Conservation (phyloP, 306 rosid genomes). For the Cicer cuneatum region DNA sequence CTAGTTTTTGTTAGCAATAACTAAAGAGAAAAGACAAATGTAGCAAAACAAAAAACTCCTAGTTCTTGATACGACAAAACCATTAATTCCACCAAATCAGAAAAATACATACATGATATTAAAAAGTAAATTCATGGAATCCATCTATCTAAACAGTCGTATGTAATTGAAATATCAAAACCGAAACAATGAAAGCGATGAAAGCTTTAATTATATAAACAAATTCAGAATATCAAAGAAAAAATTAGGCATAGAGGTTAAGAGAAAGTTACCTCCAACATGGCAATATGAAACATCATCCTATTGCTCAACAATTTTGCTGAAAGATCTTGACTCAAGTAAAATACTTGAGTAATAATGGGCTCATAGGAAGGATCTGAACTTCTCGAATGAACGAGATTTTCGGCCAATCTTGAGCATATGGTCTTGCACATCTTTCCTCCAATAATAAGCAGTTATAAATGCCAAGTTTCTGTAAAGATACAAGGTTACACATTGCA, state of each 20-base stretch:
- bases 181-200: background rate
- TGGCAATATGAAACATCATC: background rate
- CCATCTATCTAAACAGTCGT: background rate
- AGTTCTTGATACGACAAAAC: background rate
- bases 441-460: background rate
- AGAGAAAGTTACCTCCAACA: background rate
- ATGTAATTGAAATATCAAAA: background rate
- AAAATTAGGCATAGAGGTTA: background rate
- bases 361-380: background rate
- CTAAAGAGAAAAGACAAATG: background rate
- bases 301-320: no score
- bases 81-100: background rate
- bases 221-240: background rate
- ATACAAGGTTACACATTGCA: background rate
- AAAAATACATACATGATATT: no score
- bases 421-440: background rate
- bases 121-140: background rate
- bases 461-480: slow-evolving; percentile 15
- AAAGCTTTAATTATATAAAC: background rate
- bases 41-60: background rate
- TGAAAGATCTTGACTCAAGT: slow-evolving; percentile 24
- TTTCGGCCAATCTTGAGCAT: slow-evolving; percentile 31
- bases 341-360: slow-evolving; percentile 9
- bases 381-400: slow-evolving; percentile 33
- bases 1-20: no score